Evolutionary conservation across 306 rosid genomes (phyloP).

Genomic region (Rosa persica): DNA sequence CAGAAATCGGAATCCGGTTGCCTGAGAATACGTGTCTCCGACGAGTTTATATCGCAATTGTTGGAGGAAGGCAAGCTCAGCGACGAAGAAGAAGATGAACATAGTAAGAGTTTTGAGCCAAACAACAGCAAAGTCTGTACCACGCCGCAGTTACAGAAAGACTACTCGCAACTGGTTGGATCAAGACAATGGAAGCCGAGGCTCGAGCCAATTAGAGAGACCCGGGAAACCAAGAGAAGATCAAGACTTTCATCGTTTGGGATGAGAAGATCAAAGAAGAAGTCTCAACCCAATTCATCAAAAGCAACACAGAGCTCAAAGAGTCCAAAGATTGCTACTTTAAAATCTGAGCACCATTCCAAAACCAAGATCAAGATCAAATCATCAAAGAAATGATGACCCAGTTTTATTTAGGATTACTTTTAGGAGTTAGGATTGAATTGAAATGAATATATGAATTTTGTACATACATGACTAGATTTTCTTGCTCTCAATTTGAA

Average conservation of each 20-base stretch:
- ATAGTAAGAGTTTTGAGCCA: background rate
- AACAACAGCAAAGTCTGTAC: slow-evolving; percentile 27
- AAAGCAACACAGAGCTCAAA: slow-evolving; percentile 9
- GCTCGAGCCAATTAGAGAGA: slow-evolving; percentile 40
- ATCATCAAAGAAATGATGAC: slow-evolving; percentile 14
- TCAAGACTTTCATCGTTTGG: slow-evolving; percentile 31
- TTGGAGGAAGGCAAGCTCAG: slow-evolving; percentile 19
- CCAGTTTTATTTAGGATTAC: background rate
- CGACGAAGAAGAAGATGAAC: background rate
- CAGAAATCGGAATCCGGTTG: slow-evolving; percentile 36
- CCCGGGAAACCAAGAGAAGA: slow-evolving; percentile 15
- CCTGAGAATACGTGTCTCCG: slow-evolving; percentile 40
- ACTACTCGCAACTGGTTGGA: slow-evolving; percentile 36
- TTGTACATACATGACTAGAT: slow-evolving; percentile 11
- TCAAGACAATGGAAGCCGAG: slow-evolving; percentile 40
- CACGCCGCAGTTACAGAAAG: slow-evolving; percentile 38
- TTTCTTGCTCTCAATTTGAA: background rate
- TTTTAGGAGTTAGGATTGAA: background rate
- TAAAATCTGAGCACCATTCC: slow-evolving; percentile 2
- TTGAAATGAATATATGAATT: slow-evolving; percentile 9
- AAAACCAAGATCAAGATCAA: slow-evolving; percentile 18
- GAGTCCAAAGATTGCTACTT: background rate
- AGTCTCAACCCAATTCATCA: slow-evolving; percentile 3
- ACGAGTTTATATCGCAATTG: slow-evolving; percentile 41
- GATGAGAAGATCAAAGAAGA: slow-evolving; percentile 28